Conservation (phyloP, 1,139 yeast genomes). For the Geotrichum cucujoidarum region DNA sequence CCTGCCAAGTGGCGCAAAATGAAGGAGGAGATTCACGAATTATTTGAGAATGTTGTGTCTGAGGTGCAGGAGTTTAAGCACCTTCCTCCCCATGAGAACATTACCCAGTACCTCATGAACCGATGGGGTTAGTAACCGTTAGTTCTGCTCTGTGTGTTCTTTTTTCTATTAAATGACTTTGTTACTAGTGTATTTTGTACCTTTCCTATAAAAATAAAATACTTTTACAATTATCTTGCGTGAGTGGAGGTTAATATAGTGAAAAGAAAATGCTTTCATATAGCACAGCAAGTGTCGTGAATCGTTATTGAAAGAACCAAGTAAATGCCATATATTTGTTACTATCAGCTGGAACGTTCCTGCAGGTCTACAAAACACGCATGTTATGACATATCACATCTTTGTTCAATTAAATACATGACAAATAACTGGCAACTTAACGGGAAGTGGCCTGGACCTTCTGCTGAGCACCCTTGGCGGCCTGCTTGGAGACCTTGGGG, state of each 20-base stretch:
- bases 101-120: slow-evolving; percentile 1
- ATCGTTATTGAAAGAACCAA: too few species aligned
- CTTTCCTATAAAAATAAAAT: too few species aligned
- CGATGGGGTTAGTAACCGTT: too few species aligned
- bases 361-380: not conserved
- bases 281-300: too few species aligned
- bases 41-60: not conserved
- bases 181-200: too few species aligned
- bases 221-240: too few species aligned
- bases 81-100: slow-evolving; percentile 8
- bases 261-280: too few species aligned
- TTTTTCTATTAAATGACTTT: too few species aligned
- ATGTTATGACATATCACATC: slow-evolving; percentile 2
- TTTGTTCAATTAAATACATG: slow-evolving; percentile 9
- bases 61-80: not conserved
- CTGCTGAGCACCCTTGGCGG: slow-evolving; percentile 38
- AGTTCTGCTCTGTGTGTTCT: too few species aligned
- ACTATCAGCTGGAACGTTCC: not conserved
- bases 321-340: too few species aligned
- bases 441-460: slow-evolving; percentile 96
- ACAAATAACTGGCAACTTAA: slow-evolving; percentile 42
- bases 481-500: slow-evolving; percentile 56
- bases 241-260: too few species aligned
- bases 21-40: not conserved
- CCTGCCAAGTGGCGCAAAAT: not conserved